These are phyloP conservation scores for Quercus tomentella DNA, from an alignment of 331 rosid genomes.

Conservation along the genomic window DNA sequence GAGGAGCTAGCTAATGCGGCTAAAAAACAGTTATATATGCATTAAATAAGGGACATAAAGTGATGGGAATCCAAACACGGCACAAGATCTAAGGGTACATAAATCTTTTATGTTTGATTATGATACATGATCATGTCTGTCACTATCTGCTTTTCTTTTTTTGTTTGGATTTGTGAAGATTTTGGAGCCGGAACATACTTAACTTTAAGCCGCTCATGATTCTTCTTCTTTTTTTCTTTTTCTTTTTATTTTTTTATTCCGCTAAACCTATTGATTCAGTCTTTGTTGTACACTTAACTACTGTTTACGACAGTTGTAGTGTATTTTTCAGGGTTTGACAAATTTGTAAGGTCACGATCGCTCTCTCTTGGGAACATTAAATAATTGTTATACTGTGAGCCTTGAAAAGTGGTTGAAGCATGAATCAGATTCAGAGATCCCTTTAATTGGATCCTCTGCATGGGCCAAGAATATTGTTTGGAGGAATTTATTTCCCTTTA, in stretches of 20 bases:
- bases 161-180: neutral
- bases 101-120: neutral
- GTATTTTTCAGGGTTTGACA: neutral
- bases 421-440: neutral
- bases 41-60: neutral
- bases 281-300: neutral
- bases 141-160: neutral
- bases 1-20: neutral
- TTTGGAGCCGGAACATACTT: too few relatives aligned
- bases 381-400: neutral
- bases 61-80: constrained; percentile 21
- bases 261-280: neutral
- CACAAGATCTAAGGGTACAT: neutral
- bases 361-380: neutral
- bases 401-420: neutral
- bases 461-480: too few relatives aligned
- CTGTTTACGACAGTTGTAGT: neutral
- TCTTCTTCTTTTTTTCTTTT: neutral
- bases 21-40: neutral
- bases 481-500: neutral
- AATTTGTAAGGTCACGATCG: neutral
- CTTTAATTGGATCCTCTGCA: neutral
- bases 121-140: neutral
- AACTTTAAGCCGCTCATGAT: neutral
- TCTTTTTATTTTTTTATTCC: neutral